Evolutionary conservation across 148 eudicot species (phyloP), one percentile per base, ranked within the genome.

Genomic region (Fagopyrum esculentum): DNA sequence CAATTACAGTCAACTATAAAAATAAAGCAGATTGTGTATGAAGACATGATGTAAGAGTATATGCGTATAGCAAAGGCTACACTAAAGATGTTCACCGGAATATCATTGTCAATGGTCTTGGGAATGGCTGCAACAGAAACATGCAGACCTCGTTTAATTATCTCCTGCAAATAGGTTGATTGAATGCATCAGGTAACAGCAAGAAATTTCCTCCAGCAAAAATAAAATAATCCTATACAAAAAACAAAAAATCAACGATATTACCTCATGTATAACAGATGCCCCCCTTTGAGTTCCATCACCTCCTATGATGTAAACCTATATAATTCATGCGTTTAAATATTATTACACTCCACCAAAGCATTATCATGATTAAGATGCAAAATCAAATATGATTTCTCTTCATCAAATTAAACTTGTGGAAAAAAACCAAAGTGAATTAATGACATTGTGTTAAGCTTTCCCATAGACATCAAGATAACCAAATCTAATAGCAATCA

Each of bases 281-380:
- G 98, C 97, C 68, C 98, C 98, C 78, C 78, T 88, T 63, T 93
- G 98, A 70, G 98, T 93, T 51, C 97, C 98, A 81, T 93, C 97
- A 17, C 98, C 98, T 74, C 98, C 98, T 79, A 93, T 91, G 45
- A 93, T 89, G 75, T 93, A 93, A 72, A 93, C 98, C 98, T 93
- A 43, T 64, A 2, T 60, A 56, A 76, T 30, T 10, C 7, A 29
- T 63, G 44, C 6, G 30, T 63, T 16, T 12, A 43, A 3, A 17
- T 57, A 3, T 5, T 57, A 57, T n/a, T 4, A 57, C 3, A 17
- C 63, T 57, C 63, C 59, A 55, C 17, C 17, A 16, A 55, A 55
- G 59, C 59, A 51, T 51, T 51, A 51, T 15, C 57, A 52, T 52
- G 57, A n/a, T 52, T 52, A 13, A 52, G 56, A 12, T 51, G 56